phyloP scores from a whole-genome alignment of 2,329 filamentous ascomycete species.

The Xylaria sp. region DNA sequence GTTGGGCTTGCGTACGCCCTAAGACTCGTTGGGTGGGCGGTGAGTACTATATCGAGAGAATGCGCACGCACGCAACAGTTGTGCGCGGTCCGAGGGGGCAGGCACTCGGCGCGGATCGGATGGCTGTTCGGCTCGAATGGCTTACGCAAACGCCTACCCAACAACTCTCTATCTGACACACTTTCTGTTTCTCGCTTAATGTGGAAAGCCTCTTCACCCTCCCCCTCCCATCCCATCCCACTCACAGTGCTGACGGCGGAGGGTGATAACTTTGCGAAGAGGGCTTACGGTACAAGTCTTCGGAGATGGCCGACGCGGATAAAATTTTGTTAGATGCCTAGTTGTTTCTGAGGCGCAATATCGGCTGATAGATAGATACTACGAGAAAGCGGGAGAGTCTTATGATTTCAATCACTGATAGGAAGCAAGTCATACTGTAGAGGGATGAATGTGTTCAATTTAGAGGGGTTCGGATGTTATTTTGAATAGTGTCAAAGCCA shows the following conservation, averaged over 20 bases:
- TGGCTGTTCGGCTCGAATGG: constrained; percentile 17
- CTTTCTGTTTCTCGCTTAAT: constrained; percentile 15
- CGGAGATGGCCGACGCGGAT: constrained; percentile 26
- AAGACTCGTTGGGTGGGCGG: constrained; percentile 5
- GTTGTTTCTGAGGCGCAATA: background rate
- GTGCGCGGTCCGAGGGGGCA: background rate
- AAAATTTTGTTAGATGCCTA: background rate
- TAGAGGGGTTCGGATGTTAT: constrained; percentile 14
- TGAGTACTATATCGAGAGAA: background rate
- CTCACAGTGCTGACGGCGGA: constrained; percentile 8
- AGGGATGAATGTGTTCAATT: constrained; percentile 13
- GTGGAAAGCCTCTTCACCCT: background rate
- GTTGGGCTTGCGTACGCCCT: constrained; percentile 27
- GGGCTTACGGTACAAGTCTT: background rate
- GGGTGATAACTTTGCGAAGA: background rate
- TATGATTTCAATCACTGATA: constrained; percentile 4
- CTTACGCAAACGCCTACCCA: constrained; percentile 16
- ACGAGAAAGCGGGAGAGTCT: background rate
- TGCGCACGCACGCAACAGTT: background rate
- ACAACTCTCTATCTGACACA: constrained; percentile 12
- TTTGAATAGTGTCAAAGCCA: constrained; percentile 21
- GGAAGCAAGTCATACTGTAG: background rate
- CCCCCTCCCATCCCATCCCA: background rate
- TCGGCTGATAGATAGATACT: background rate
- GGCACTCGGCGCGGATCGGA: constrained; percentile 25